Evolutionary conservation across 2,329 filamentous ascomycete species (phyloP).

Genomic region (Phaeosphaeria sp.): DNA sequence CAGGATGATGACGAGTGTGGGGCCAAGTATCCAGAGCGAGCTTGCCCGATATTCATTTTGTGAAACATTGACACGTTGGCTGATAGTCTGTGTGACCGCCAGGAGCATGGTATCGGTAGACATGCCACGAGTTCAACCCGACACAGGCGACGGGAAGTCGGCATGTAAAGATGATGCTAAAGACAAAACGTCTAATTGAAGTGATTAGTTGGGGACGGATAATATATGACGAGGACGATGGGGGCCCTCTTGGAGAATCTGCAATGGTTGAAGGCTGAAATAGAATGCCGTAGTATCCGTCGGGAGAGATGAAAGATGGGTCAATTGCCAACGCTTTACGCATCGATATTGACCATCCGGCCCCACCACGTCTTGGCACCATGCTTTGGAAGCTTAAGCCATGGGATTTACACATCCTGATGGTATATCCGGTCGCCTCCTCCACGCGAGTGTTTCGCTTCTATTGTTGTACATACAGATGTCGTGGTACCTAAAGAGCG

Average conservation of each 20-base stretch:
- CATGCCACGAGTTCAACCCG: background rate
- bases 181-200: too few species aligned
- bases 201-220: background rate
- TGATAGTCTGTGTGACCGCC: background rate
- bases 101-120: background rate
- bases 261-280: background rate
- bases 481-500: background rate
- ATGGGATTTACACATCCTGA: background rate
- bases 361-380: background rate
- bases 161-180: background rate
- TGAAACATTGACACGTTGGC: background rate
- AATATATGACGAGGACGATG: background rate
- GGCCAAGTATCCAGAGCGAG: background rate
- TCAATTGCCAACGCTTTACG: background rate
- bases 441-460: background rate
- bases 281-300: background rate
- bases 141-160: background rate
- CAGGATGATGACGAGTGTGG: background rate
- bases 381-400: background rate
- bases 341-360: background rate
- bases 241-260: background rate
- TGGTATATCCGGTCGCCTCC: background rate
- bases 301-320: background rate
- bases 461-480: background rate
- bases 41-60: background rate